Evolutionary conservation across 768 basidiomycete genomes (phyloP).

Genomic region (Naganishia vishniacii): DNA sequence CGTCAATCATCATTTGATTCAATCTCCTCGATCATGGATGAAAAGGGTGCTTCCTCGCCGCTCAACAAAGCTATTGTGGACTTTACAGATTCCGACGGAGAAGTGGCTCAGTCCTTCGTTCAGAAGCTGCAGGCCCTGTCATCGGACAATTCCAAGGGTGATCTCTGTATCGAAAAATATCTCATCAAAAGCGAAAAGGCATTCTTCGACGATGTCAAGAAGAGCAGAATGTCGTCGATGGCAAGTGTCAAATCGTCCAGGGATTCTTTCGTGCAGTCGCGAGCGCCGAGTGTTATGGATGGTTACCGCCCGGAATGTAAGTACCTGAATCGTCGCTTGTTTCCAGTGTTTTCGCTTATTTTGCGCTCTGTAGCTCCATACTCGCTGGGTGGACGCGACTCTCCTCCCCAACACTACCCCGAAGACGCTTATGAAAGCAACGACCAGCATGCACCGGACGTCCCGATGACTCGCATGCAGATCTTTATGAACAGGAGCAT

Average conservation of each 20-base stretch:
- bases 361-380: conserved; percentile 27
- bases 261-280: conserved; percentile 45
- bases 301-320: conserved; percentile 64
- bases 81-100: conserved; percentile 89
- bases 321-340: too few species aligned
- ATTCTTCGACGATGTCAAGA: conserved; percentile 84
- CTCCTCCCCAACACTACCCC: conserved; percentile 26
- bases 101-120: conserved; percentile 82
- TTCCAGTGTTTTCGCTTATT: too few species aligned
- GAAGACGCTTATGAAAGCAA: conserved; percentile 47
- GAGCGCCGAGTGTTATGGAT: conserved; percentile 45
- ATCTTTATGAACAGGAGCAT: conserved; percentile 75
- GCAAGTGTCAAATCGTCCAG: conserved; percentile 40
- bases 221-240: conserved; percentile 68
- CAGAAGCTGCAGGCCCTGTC: conserved; percentile 71
- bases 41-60: conserved; percentile 75
- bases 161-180: conserved; percentile 86
- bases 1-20: conserved; percentile 81
- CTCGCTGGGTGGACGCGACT: conserved; percentile 42
- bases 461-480: conserved; percentile 76
- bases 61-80: conserved; percentile 89
- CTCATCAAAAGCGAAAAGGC: conserved; percentile 84
- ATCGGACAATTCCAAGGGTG: conserved; percentile 81
- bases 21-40: conserved; percentile 83
- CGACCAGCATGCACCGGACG: conserved; percentile 49